Base-by-base conservation (phyloP, 805 yeast species). In the Debaryomyces tyrocola region DNA sequence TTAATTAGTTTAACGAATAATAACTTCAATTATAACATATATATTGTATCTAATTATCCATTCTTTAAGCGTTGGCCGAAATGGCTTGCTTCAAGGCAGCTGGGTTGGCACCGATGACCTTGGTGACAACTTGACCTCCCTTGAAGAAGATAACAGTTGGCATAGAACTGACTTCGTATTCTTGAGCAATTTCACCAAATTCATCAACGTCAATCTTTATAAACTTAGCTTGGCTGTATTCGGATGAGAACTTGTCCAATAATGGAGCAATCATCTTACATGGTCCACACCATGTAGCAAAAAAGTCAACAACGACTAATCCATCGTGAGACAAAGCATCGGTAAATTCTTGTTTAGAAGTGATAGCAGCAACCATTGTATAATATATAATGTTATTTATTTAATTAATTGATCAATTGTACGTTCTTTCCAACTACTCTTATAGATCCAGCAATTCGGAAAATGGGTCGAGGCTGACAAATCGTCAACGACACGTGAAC, bases 251-350 rank as follows among this genome's bases (percentile, higher is more conserved):
- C 69, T 86, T 85, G 64, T 91, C 96, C 58, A 92, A 74, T 74
- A 89, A 75, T 59, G 99, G 99, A 46, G 97, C 91, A 72, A 94
- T 86, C 83, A 88, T 88, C 80, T 92, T 94, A 79, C 99, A 92
- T 52, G 99, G 98, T 58, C 97, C 97, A 73, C 99, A 92, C 97
- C 98, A 94, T 51, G 91, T 83, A 60, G 98, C 98, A 65, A 82
- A 91, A 77, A 92, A 94, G 77, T 94, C 98, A 57, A 94, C 89
- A 58, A 94, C 91, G 57, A 90, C 91, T 63, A 90, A 77, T 59
- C 86, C 87, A 56, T 80, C 80, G 60, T 75, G 76, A 48, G 69
- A 58, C 62, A 85, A 79, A 55, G 84, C 85, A 49, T 76, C 74
- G 45, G 80, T 73, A 79, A 91, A 92, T 67, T 90, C 91, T 47